Evolutionary conservation across 2,329 filamentous ascomycete genomes (phyloP), one percentile per base, ranked within the genome.

Genomic region (Scytalidium sp.): DNA sequence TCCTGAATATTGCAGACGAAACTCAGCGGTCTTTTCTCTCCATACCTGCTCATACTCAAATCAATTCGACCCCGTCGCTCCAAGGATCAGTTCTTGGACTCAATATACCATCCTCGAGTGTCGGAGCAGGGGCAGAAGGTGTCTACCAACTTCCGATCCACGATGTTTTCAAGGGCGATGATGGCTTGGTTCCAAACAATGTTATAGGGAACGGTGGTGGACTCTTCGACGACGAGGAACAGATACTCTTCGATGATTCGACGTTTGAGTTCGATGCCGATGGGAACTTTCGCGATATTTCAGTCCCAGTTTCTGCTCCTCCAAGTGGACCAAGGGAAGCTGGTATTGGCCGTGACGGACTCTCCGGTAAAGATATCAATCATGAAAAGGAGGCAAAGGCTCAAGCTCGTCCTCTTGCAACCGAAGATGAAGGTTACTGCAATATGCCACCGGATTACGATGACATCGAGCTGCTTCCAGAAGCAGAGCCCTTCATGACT

Each of bases 191-290:
- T 53, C 1, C 61, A 63, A 71, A 60, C 46, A 45, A 40, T 17
- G 44, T 47, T 10, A 41, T 63, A 17, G 60, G 55, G 19, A 56
- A 55, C 17, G 62, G 64, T 32, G 51, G 68, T n/a, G 64, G 61
- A 2, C 56, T 55, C 7, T 64, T 45, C 57, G 56, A 67, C 19
- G 67, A 68, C 39, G 67, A 75, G 15, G 67, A 74, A 39, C 68
- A 67, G 10, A 69, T 75, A 19, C 64, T 75, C 17, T 65, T 78
- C 50, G 64, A 71, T 45, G 77, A 82, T n/a, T 70, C 75, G 19
- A 76, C 77, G 46, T 83, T 87, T 56, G 76, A 74, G 32, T 78
- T 87, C 55, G 83, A 84, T 55, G 80, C 75, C 13, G 75, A 86
- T 52, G 83, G 83, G 7, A 78, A 80, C 54, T 66, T 86, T 4